Conservation (phyloP, 805 yeast species). For the Ogataea minuta region DNA sequence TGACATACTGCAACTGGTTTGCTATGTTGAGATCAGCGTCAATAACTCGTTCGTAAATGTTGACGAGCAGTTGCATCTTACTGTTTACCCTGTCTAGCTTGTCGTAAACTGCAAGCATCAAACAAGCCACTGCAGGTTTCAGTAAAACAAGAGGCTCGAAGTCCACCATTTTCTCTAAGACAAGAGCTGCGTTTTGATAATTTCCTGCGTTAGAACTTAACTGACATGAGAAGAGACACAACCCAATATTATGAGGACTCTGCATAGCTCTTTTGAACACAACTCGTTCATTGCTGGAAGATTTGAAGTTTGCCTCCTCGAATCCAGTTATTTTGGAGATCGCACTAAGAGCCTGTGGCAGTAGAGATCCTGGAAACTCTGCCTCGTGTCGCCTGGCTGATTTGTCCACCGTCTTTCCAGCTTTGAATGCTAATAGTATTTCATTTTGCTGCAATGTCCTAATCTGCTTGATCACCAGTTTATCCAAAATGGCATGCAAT, state of each 20-base stretch:
- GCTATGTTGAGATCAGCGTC: constrained; percentile 9
- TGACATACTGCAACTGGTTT: constrained; percentile 30
- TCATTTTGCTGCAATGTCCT: constrained; percentile 43
- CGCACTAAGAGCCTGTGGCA: constrained; percentile 27
- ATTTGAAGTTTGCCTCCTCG: constrained; percentile 16
- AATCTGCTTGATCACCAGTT: constrained; percentile 41
- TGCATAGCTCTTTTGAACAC: constrained; percentile 35
- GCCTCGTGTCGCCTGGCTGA: constrained; percentile 19
- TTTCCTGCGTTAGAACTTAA: constrained; percentile 32
- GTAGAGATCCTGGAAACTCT: constrained; percentile 25
- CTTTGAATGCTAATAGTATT: constrained; percentile 39
- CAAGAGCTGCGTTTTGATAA: constrained; percentile 33
- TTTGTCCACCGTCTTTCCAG: constrained; percentile 34
- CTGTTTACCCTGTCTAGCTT: constrained; percentile 38
- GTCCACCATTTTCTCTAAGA: constrained; percentile 36
- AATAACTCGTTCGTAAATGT: constrained; percentile 28
- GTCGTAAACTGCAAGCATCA: constrained; percentile 50
- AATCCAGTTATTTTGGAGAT: constrained; percentile 22
- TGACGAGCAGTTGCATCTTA: constrained; percentile 33
- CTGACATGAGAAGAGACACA: constrained; percentile 37
- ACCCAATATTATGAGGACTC: constrained; percentile 31
- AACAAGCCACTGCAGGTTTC: constrained; percentile 50
- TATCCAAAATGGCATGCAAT: constrained; percentile 28
- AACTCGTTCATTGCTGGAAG: constrained; percentile 29
- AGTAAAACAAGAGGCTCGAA: constrained; percentile 12